phyloP scores from a whole-genome alignment of 441 rosid genomes.

The Gossypium trilobum region DNA sequence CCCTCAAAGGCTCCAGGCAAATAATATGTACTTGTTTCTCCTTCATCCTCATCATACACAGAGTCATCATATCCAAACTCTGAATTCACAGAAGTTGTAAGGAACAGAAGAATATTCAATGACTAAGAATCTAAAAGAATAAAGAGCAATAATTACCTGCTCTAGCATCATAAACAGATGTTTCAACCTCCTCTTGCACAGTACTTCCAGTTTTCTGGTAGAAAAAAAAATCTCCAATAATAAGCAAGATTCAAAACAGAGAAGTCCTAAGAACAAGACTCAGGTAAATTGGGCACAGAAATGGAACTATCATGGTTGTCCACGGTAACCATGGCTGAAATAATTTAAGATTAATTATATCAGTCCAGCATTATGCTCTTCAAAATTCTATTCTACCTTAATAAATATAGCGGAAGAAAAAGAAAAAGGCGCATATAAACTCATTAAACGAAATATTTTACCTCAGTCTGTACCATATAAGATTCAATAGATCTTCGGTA shows the following conservation, averaged over 20 bases:
- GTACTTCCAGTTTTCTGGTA: conserved; percentile 65
- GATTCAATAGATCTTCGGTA: conserved; percentile 79
- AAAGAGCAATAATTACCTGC: conserved; percentile 46
- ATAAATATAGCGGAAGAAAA: conserved; percentile 9
- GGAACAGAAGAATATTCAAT: conserved; percentile 20
- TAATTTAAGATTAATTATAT: background rate
- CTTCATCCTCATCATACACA: conserved; percentile 79
- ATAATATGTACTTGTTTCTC: conserved; percentile 70
- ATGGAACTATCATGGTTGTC: background rate
- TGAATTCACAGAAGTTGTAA: conserved; percentile 30
- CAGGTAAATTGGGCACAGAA: background rate
- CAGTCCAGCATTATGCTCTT: background rate
- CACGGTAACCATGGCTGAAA: background rate
- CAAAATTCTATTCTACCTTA: background rate
- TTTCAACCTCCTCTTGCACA: conserved; percentile 82
- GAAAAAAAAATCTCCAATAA: background rate
- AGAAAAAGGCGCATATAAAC: conserved; percentile 11
- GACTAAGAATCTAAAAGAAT: conserved; percentile 10
- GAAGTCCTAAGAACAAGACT: background rate
- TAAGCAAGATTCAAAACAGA: conserved; percentile 11
- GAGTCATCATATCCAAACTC: conserved; percentile 50
- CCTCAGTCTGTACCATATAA: conserved; percentile 60
- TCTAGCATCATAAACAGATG: conserved; percentile 55
- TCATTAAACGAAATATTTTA: conserved; percentile 22
- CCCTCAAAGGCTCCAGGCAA: conserved; percentile 55